Conservation (phyloP, 257 asterid species). For the Ocimum tenuiflorum region DNA sequence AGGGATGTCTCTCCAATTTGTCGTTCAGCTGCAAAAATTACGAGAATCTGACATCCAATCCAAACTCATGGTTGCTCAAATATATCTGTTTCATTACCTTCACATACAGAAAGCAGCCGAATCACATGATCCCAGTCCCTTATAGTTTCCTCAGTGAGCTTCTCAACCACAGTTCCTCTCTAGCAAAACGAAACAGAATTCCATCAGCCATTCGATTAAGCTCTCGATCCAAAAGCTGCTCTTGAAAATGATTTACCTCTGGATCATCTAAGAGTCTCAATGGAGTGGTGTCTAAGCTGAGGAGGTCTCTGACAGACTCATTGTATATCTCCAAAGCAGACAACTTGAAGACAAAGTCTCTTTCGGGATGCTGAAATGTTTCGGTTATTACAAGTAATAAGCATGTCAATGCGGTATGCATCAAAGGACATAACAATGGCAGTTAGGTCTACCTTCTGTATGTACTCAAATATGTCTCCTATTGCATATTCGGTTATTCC, state of each 20-base stretch:
- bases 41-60: neutral
- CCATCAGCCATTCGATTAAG: slow-evolving; percentile 5
- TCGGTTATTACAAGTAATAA: neutral
- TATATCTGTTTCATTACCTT: slow-evolving; percentile 41
- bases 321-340: slow-evolving; percentile 96
- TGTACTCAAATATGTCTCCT: slow-evolving; percentile 66
- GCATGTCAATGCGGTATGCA: neutral
- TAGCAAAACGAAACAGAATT: slow-evolving; percentile 12
- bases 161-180: slow-evolving; percentile 93
- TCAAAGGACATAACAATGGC: neutral
- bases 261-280: slow-evolving; percentile 91
- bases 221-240: neutral
- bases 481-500: slow-evolving; percentile 88
- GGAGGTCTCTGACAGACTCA: slow-evolving; percentile 91
- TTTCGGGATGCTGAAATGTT: slow-evolving; percentile 59
- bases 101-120: slow-evolving; percentile 74
- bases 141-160: slow-evolving; percentile 72
- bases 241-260: slow-evolving; percentile 46
- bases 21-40: slow-evolving; percentile 67
- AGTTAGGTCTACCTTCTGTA: slow-evolving; percentile 48
- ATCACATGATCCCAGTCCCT: slow-evolving; percentile 74
- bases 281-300: slow-evolving; percentile 57
- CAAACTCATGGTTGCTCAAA: no score
- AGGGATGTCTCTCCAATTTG: slow-evolving; percentile 90
- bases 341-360: slow-evolving; percentile 66